Evolutionary conservation across 139 green algal genomes (phyloP).

Genomic region (Tetradesmus obliquus): DNA sequence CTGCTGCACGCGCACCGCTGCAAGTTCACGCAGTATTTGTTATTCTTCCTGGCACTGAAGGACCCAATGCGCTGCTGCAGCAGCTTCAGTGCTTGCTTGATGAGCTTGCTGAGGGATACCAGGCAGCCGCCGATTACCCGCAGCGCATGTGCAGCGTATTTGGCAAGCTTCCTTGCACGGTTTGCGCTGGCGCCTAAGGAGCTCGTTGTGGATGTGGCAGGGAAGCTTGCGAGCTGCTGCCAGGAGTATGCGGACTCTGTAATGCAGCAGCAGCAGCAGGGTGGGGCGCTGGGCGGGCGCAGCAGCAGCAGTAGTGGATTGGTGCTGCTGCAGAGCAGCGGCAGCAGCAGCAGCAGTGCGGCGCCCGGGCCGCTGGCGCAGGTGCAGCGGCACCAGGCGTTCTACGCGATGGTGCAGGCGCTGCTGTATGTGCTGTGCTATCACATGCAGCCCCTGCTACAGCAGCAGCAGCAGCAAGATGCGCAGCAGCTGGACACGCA

Average conservation of each 20-base stretch:
- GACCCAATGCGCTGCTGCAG: constrained; percentile 58
- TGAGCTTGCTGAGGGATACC: constrained; percentile 64
- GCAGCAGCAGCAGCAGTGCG: constrained; percentile 4
- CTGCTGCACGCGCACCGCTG: constrained; percentile 87
- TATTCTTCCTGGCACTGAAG: constrained; percentile 72
- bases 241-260: constrained; percentile 46
- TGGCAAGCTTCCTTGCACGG: constrained; percentile 89
- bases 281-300: neutral
- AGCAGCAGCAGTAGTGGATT: constrained; percentile 30
- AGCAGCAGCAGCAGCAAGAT: constrained; percentile 46
- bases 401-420: constrained; percentile 84
- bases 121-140: constrained; percentile 74
- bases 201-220: constrained; percentile 67
- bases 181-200: constrained; percentile 67
- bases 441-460: constrained; percentile 79
- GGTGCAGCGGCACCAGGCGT: constrained; percentile 64
- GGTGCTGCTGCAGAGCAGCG: constrained; percentile 23
- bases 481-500: neutral
- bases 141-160: constrained; percentile 83
- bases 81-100: constrained; percentile 69
- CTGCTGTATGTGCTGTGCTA: constrained; percentile 94
- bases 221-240: constrained; percentile 50
- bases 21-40: constrained; percentile 94
- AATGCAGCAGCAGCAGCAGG: constrained; percentile 22
- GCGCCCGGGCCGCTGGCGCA: neutral